A percentile compares a stretch with the other conserved stretches of the same genome.
Evolutionary conservation across 306 rosid species (phyloP).

Genomic region (Biancaea sappan): DNA sequence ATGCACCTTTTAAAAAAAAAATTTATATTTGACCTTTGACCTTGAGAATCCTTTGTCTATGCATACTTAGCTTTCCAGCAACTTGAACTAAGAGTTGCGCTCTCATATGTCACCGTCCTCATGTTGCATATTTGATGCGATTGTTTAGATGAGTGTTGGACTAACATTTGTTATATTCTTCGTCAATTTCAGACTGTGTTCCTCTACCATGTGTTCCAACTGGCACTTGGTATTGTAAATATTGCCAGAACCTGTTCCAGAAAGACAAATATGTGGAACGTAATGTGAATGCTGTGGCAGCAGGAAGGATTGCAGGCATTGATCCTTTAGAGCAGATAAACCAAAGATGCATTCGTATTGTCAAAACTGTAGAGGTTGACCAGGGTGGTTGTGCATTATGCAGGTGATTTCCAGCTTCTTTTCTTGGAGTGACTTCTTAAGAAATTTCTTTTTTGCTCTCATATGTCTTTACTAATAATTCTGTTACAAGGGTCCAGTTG

Average conservation of each 20-base stretch:
- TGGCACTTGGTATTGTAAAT: conserved; percentile 89
- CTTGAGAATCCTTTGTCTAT: not conserved
- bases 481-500: not conserved
- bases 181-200: conserved; percentile 69
- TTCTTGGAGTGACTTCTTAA: not conserved
- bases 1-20: not conserved
- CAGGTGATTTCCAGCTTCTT: conserved; percentile 47
- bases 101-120: not conserved
- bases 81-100: conserved; percentile 1
- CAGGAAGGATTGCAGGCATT: conserved; percentile 68
- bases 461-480: not conserved
- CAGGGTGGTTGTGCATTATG: conserved; percentile 76
- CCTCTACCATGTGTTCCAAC: conserved; percentile 60
- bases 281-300: conserved; percentile 74
- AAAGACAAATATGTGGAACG: conserved; percentile 64
- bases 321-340: conserved; percentile 75
- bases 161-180: not conserved
- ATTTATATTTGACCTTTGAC: not conserved
- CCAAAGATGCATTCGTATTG: conserved; percentile 81
- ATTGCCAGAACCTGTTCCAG: conserved; percentile 67
- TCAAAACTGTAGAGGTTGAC: conserved; percentile 60
- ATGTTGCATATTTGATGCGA: not conserved
- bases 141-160: not conserved
- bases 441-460: no score
- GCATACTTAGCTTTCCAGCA: not conserved